A percentile compares a stretch with the other conserved stretches of the same genome.
These are phyloP conservation scores for Neofusicoccum umdonicola DNA, from an alignment of 2,329 filamentous ascomycete species.

Conservation along the genomic window DNA sequence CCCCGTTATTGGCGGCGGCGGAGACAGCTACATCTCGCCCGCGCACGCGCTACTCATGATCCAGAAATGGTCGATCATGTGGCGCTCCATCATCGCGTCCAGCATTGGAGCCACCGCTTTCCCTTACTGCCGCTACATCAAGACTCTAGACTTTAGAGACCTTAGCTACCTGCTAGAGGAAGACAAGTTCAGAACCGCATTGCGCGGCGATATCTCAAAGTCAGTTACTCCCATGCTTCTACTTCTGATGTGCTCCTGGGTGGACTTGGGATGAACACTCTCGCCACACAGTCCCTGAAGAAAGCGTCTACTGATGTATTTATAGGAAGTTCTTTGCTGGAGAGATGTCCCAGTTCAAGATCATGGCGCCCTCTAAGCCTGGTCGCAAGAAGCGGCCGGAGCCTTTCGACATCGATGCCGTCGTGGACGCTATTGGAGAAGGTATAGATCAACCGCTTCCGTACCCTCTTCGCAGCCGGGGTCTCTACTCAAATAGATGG, in stretches of 20 bases:
- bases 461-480: neutral
- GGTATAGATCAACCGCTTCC: constrained; percentile 29
- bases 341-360: constrained; percentile 45
- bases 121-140: constrained; percentile 69
- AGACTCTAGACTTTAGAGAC: constrained; percentile 61
- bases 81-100: constrained; percentile 67
- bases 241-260: neutral
- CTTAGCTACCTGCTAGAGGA: constrained; percentile 60
- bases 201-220: constrained; percentile 46
- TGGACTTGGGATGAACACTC: neutral
- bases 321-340: constrained; percentile 52
- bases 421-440: constrained; percentile 51
- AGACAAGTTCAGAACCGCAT: constrained; percentile 54
- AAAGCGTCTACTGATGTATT: neutral
- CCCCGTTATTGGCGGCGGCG: constrained; percentile 39
- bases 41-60: constrained; percentile 48
- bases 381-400: constrained; percentile 29
- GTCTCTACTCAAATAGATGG: constrained; percentile 19
- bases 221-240: constrained; percentile 35
- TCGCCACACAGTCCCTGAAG: neutral
- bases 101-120: constrained; percentile 61
- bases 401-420: constrained; percentile 40
- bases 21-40: constrained; percentile 40
- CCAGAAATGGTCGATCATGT: constrained; percentile 61
- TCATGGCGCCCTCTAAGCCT: constrained; percentile 25